Evolutionary conservation across 371 early-diverging fungal species (phyloP).

Genomic region (Mycotypha africana): DNA sequence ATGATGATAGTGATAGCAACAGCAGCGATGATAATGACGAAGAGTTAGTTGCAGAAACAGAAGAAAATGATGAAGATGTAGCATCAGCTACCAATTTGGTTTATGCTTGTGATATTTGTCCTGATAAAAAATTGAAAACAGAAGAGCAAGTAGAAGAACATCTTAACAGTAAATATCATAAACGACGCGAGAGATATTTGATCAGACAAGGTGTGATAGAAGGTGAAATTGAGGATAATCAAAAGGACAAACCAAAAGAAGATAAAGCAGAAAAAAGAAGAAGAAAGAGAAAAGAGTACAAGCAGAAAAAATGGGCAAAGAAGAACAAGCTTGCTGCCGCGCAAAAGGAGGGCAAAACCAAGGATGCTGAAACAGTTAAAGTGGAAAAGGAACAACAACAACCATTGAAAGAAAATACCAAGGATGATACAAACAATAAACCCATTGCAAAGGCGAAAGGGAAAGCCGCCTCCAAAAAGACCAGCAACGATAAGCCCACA

Average conservation of each 20-base stretch:
- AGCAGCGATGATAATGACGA: constrained; percentile 8
- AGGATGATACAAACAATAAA: too few species aligned
- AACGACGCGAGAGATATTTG: constrained; percentile 13
- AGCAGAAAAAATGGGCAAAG: constrained; percentile 9
- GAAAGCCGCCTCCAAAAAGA: too few species aligned
- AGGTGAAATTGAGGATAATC: neutral
- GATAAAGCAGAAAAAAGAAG: constrained; percentile 3
- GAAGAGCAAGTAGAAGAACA: constrained; percentile 25
- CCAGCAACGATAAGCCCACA: too few species aligned
- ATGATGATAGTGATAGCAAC: constrained; percentile 4
- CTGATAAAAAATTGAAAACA: constrained; percentile 22
- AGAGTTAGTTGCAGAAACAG: constrained; percentile 9
- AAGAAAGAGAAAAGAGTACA: neutral
- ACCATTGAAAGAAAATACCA: too few species aligned
- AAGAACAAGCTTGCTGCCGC: neutral
- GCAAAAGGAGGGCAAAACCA: too few species aligned
- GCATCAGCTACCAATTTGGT: too few species aligned
- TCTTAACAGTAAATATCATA: constrained; percentile 24
- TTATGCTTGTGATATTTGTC: constrained; percentile 29
- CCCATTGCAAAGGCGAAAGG: too few species aligned
- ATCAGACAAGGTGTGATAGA: constrained; percentile 7
- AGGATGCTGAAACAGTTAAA: too few species aligned
- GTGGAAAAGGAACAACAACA: too few species aligned
- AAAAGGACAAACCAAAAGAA: constrained; percentile 6
- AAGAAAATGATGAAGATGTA: constrained; percentile 11